Conservation (phyloP, 768 basidiomycete genomes). For the Suillus fuscotomentosus region DNA sequence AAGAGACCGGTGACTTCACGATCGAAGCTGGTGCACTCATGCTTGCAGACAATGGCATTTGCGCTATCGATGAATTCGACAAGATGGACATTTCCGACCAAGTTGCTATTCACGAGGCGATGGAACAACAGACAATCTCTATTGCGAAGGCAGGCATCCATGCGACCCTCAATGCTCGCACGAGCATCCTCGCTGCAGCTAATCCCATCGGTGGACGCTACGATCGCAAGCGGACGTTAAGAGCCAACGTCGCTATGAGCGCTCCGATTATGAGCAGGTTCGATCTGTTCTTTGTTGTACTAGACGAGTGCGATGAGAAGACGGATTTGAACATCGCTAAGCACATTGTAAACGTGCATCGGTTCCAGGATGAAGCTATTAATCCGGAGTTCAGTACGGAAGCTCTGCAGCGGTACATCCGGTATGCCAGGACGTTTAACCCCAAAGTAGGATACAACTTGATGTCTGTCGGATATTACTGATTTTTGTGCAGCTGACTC, state of each 20-base stretch:
- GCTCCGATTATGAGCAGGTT: slow-evolving; percentile 99
- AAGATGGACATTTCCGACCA: slow-evolving; percentile 99
- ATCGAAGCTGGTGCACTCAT: slow-evolving; percentile 99
- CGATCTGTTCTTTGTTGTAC: slow-evolving; percentile 96
- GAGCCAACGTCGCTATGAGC: slow-evolving; percentile 95
- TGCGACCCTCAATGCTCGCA: slow-evolving; percentile 95
- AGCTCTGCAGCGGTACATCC: slow-evolving; percentile 93
- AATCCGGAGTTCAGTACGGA: slow-evolving; percentile 97
- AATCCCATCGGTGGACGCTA: slow-evolving; percentile 98
- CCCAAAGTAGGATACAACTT: slow-evolving; percentile 67
- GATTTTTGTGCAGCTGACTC: slow-evolving; percentile 65
- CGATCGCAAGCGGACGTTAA: slow-evolving; percentile 87
- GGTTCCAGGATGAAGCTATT: slow-evolving; percentile 92
- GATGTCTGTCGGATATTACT: not conserved
- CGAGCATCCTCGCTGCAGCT: slow-evolving; percentile 95
- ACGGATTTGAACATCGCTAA: slow-evolving; percentile 91
- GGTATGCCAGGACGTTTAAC: slow-evolving; percentile 95
- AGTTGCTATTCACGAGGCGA: slow-evolving; percentile 99
- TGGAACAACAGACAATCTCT: slow-evolving; percentile 99
- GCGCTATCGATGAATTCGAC: slow-evolving; percentile 99
- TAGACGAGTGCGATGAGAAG: slow-evolving; percentile 94
- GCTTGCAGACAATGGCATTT: slow-evolving; percentile 99
- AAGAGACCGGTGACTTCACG: slow-evolving; percentile 98
- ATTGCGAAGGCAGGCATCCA: slow-evolving; percentile 99
- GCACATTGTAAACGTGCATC: slow-evolving; percentile 97